Evolutionary conservation across 2,329 filamentous ascomycete genomes (phyloP), one percentile per base, ranked within the genome.

Genomic region (Hymenoscyphus infarciens): DNA sequence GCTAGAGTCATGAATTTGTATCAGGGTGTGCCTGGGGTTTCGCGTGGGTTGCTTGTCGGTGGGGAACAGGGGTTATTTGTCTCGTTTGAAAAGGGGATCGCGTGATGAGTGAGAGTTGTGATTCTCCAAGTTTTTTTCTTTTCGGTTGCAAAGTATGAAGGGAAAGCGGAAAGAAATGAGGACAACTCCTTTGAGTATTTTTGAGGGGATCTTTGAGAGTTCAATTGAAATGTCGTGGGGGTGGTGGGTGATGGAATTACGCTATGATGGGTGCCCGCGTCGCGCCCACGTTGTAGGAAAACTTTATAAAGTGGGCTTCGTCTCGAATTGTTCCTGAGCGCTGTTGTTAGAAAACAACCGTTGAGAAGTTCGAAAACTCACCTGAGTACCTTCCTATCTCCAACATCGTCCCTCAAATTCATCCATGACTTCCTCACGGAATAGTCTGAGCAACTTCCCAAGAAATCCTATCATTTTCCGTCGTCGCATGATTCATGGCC

Each of bases 251-350:
- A 27, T 22, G 57, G 33, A 45, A 53, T 31, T n/a, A 52, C 19
- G 53, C 58, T 61, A 39, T 45, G 19, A 56, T 31, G 15, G 29
- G 33, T 56, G 42, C 33, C 59, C 35, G 59, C 59, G 56, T 54
- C 35, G 56, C 19, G 31, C 42, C 6, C 56, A 25, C 55, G 57
- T 63, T 64, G 61, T 62, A 35, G 61, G 57, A 64, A 65, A 65
- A 65, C 55, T 57, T 25, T 56, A 53, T 57, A 62, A 60, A 29
- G 49, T 31, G 59, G 59, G 19, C 15, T 52, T 52, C 35, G 35
- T 5, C 35, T 38, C 16, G 13, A 38, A 38, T 15, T 16, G 35
- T 38, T 38, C 35, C 35, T 38, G 35, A 38, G 35, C 35, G 13
- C 15, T 38, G 11, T 15, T 38, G 35, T 38, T 38, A 38, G 35